A percentile compares a stretch with the other conserved stretches of the same genome.
Evolutionary conservation across 139 green algal species (phyloP).

Genomic region (Tetraselmis chui): DNA sequence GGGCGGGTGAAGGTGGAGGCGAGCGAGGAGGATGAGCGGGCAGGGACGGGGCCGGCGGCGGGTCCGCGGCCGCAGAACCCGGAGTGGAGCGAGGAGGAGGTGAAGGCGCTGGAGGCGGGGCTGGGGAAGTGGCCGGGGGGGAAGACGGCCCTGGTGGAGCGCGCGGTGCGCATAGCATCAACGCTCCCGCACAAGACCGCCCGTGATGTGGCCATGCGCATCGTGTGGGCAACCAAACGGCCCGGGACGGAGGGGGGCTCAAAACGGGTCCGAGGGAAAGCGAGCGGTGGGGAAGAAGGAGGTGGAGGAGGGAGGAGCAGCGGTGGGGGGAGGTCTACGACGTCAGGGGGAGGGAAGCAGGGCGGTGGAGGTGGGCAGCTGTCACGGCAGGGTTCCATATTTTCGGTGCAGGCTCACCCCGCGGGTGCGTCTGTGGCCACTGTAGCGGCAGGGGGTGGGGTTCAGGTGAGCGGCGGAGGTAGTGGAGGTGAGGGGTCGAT

Average conservation of each 20-base stretch:
- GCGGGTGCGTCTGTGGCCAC: too few species aligned
- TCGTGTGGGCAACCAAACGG: constrained; percentile 44
- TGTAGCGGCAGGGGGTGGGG: not conserved
- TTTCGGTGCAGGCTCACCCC: constrained; percentile 8
- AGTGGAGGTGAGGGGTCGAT: not conserved
- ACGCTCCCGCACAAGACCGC: constrained; percentile 55
- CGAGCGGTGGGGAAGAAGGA: constrained; percentile 21
- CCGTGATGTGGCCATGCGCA: constrained; percentile 61
- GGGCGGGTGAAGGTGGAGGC: not conserved
- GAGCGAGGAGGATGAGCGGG: not conserved
- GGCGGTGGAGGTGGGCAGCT: not conserved
- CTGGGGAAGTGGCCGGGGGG: constrained; percentile 38
- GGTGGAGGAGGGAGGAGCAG: too few species aligned
- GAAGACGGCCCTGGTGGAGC: constrained; percentile 30
- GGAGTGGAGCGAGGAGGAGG: constrained; percentile 56
- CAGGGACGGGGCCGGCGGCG: not conserved
- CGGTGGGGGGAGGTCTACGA: too few species aligned
- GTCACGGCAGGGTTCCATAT: constrained; percentile 10
- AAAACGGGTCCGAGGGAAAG: constrained; percentile 20
- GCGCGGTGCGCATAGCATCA: constrained; percentile 57
- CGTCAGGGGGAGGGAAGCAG: too few species aligned
- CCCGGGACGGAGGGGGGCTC: constrained; percentile 17
- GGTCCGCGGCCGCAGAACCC: not conserved
- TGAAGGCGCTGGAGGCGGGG: constrained; percentile 40
- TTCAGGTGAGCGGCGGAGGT: not conserved